Conservation (phyloP, 2,329 filamentous ascomycete species). For the Calonectria honghensis region DNA sequence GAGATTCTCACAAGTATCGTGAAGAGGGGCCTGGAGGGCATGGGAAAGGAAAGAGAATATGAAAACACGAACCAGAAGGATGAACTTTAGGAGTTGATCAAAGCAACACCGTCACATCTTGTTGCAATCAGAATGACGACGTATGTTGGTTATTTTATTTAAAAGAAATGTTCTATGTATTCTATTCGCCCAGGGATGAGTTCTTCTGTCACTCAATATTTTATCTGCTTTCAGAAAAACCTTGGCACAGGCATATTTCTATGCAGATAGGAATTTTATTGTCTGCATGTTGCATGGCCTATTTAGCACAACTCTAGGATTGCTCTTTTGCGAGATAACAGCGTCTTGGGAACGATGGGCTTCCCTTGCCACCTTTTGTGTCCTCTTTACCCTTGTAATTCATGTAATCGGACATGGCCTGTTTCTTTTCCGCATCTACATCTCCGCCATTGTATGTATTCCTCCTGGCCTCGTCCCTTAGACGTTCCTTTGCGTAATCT, state of each 20-base stretch:
- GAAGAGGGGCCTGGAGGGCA: neutral
- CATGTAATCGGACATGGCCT: neutral
- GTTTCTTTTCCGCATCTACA: neutral
- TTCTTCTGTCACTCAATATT: too few species aligned
- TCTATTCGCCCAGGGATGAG: too few species aligned
- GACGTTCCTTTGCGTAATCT: neutral
- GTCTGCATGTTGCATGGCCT: too few species aligned
- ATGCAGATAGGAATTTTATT: too few species aligned
- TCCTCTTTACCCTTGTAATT: neutral
- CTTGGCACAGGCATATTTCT: too few species aligned
- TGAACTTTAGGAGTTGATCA: neutral
- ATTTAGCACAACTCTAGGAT: neutral
- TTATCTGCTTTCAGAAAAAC: too few species aligned
- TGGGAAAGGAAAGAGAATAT: constrained; percentile 4
- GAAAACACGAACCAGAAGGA: neutral
- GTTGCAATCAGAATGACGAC: too few species aligned
- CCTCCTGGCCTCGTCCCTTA: neutral
- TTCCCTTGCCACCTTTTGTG: neutral
- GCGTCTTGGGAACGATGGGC: neutral
- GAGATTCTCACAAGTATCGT: constrained; percentile 78
- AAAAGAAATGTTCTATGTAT: too few species aligned
- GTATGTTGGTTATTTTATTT: too few species aligned
- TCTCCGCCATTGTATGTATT: neutral
- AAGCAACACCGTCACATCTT: neutral
- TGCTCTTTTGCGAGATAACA: neutral